Evolutionary conservation across 2,329 filamentous ascomycete species (phyloP), one percentile per base, ranked within the genome.

Genomic region (Trichoderma gracile): DNA sequence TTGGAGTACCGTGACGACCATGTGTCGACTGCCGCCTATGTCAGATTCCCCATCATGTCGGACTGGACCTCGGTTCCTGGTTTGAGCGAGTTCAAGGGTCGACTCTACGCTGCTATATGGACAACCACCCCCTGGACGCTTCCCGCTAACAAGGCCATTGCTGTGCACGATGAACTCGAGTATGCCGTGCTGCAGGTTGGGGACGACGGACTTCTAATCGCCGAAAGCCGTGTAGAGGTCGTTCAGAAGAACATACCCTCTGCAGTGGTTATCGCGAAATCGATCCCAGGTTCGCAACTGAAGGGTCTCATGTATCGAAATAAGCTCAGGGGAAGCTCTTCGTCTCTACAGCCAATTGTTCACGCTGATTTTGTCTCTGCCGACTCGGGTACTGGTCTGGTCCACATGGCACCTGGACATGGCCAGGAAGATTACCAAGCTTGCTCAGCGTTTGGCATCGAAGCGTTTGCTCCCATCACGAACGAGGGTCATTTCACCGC

Each of bases 51-150:
- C 0, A 81, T 97, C 30, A 75, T 86, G 14, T 74, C 73, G 7
- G 74, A 76, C 57, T 72, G 69, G 68, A 70, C 66, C 10, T 67
- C 68, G 5, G 68, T 77, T 2, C 71, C 76, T 0, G 75, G 73
- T 12, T 70, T 84, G 56, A 69, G 74, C 25, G 67, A 68, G 3
- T 74, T 84, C 23, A 69, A 76, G 6, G 81, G 82, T 4, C 78
- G 81, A 5, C 73, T 97, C 12, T 89, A 84, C 74, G 92, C 90
- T n/a, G 84, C 95, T n/a, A 91, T 98, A 58, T 99, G 95, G 95
- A 99, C 95, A 2, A 99, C 95, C 0, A 99, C 95, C 0, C 95
- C 95, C 0, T 99, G 95, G 95, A 99, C 95, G 0, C 80, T 99
- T 5, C 94, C 95, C 0, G 93, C 94, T 2, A 99, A 99, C 74